Base-by-base conservation (phyloP, 441 rosid species). In the Brassica balearica region DNA sequence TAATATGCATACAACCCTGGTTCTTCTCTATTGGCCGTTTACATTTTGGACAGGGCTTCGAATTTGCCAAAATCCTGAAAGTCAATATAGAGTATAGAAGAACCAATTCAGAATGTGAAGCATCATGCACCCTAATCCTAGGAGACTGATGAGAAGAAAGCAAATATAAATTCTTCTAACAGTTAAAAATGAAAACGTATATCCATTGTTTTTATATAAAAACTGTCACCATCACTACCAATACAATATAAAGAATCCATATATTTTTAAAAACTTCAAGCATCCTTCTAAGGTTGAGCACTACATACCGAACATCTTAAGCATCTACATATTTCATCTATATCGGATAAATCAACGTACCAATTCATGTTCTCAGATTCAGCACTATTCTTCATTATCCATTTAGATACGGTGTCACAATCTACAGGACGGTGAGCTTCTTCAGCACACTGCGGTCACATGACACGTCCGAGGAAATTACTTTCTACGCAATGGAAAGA, bases 341-440 rank as follows among this genome's bases (percentile, higher is more conserved):
- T 41, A 62, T 73, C 7, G 29, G 63, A 41, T 9, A 27, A 23
- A 55, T 19, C 76, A 29, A 46, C 72, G 14, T 88, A 91, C 96
- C 93, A 90, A 79, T 90, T 90, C 94, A 90, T 90, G 77, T 90
- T 90, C 84, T 90, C 94, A 60, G 94, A 90, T 75, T 90, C 96
- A 5, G 93, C 90, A 55, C 88, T 91, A 66, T 91, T 91, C 85
- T 91, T 91, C 89, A 89, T 74, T 64, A 89, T 79, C 96, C 96
- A 89, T 83, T 87, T 86, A 68, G 88, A 81, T 62, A 91, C 93
- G 7, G 92, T 91, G 63, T 77, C 87, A 84, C 96, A 91, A 80
- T 87, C 96, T 62, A 91, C 93, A 25, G 93, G 96, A 68, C 93
- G 96, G 77, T 91, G 96, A 75, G 96, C 96, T 85, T 91, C 96